These are phyloP conservation scores for Trichoderma endophyticum DNA, from an alignment of 2,329 filamentous ascomycete species.

Conservation along the genomic window DNA sequence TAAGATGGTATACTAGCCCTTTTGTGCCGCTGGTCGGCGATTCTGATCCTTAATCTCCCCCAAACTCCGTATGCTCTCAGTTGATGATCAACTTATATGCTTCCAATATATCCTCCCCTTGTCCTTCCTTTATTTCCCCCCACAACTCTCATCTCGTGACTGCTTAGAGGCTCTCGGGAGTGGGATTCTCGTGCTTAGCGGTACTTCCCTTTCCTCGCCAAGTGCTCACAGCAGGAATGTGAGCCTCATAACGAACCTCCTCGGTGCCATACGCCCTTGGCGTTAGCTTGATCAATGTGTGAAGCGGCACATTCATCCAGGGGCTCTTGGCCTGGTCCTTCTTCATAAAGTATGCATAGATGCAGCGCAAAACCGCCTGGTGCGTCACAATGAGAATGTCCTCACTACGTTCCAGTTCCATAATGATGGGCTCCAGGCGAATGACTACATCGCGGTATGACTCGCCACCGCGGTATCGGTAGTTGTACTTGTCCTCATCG, in stretches of 20 bases:
- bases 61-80: conserved; percentile 4
- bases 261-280: conserved; percentile 92
- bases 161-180: conserved; percentile 32
- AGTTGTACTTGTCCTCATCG: conserved; percentile 99
- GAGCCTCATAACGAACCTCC: conserved; percentile 80
- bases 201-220: conserved; percentile 93
- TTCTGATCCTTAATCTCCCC: background rate
- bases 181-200: conserved; percentile 76
- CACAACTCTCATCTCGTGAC: background rate
- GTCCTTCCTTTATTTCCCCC: background rate
- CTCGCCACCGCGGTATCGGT: conserved; percentile 94
- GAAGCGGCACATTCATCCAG: conserved; percentile 97
- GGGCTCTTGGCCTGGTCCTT: conserved; percentile 88
- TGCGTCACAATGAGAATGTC: conserved; percentile 98
- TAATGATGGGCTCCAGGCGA: conserved; percentile 96
- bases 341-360: conserved; percentile 99
- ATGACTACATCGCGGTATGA: conserved; percentile 96
- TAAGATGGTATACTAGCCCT: background rate
- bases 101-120: background rate
- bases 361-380: conserved; percentile 92
- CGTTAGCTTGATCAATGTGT: conserved; percentile 94
- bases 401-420: conserved; percentile 94
- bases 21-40: conserved; percentile 10
- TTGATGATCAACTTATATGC: background rate
- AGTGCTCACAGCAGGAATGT: conserved; percentile 93